These are phyloP conservation scores for Xylariaceae sp. DNA, from an alignment of 2,329 filamentous ascomycete species.

Conservation along the genomic window DNA sequence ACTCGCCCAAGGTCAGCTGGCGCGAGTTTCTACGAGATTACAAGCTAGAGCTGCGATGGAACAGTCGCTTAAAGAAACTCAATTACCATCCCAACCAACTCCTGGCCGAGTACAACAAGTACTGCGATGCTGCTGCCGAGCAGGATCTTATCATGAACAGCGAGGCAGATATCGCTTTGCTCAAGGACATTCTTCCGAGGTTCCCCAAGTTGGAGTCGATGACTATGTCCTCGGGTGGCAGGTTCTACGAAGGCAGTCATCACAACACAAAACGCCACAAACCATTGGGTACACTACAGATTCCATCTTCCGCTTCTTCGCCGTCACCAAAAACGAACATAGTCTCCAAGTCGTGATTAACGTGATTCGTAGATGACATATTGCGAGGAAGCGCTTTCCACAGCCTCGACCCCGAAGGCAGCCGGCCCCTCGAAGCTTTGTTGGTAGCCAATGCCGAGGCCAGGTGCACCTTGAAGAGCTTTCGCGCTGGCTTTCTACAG, in stretches of 20 bases:
- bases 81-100: conserved; percentile 9
- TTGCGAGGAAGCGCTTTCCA: background rate
- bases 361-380: conserved; percentile 1
- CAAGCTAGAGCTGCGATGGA: conserved; percentile 11
- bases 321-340: too few species aligned
- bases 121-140: conserved; percentile 12
- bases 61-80: conserved; percentile 6
- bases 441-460: conserved; percentile 19
- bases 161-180: conserved; percentile 13
- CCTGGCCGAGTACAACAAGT: conserved; percentile 18
- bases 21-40: conserved; percentile 14
- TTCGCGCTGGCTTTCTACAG: conserved; percentile 19
- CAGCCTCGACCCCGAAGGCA: conserved; percentile 16
- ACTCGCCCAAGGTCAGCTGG: conserved; percentile 12
- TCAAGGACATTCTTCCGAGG: conserved; percentile 21
- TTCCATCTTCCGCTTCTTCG: too few species aligned
- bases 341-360: too few species aligned
- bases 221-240: conserved; percentile 16
- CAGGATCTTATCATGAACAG: conserved; percentile 16
- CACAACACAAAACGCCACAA: conserved; percentile 9
- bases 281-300: background rate
- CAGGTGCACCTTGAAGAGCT: conserved; percentile 13
- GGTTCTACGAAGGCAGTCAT: conserved; percentile 11
- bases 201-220: conserved; percentile 21
- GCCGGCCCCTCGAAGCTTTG: conserved; percentile 22